phyloP scores from a whole-genome alignment of 2,329 filamentous ascomycete species.

The Trichoderma sp. region DNA sequence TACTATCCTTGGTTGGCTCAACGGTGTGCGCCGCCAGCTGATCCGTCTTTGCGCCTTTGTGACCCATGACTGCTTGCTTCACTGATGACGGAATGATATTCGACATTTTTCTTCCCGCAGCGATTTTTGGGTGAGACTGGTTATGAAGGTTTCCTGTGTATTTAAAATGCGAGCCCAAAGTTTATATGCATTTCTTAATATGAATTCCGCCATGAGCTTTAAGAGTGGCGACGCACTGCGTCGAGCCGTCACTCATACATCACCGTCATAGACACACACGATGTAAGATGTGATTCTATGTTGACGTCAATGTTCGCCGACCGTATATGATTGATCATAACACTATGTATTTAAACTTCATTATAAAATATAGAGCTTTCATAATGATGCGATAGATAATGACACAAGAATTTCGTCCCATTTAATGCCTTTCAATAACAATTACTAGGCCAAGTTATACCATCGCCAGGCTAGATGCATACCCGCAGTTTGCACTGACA shows the following conservation, averaged over 20 bases:
- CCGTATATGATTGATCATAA: not conserved
- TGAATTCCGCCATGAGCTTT: not conserved
- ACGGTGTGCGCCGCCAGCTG: conserved; percentile 62
- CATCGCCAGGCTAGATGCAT: not conserved
- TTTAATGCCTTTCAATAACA: not conserved
- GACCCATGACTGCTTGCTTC: conserved; percentile 36
- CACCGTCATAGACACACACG: not conserved
- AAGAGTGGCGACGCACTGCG: not conserved
- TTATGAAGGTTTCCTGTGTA: not conserved
- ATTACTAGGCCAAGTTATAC: not conserved
- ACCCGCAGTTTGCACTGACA: not conserved
- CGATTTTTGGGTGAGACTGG: not conserved
- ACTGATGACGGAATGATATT: conserved; percentile 12
- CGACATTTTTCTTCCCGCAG: not conserved
- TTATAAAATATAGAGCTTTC: not conserved
- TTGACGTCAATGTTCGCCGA: conserved; percentile 6
- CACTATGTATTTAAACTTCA: not conserved
- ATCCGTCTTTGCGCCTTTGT: conserved; percentile 55
- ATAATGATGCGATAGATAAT: not conserved
- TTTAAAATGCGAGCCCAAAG: not conserved
- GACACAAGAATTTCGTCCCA: not conserved
- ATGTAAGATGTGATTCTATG: conserved; percentile 6
- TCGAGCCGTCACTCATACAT: conserved; percentile 4
- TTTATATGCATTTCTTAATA: no score
- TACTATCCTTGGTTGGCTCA: conserved; percentile 57